Evolutionary conservation across 208 protist genomes (phyloP), one percentile per base, ranked within the genome.

Genomic region (Trypanosoma boissoni): DNA sequence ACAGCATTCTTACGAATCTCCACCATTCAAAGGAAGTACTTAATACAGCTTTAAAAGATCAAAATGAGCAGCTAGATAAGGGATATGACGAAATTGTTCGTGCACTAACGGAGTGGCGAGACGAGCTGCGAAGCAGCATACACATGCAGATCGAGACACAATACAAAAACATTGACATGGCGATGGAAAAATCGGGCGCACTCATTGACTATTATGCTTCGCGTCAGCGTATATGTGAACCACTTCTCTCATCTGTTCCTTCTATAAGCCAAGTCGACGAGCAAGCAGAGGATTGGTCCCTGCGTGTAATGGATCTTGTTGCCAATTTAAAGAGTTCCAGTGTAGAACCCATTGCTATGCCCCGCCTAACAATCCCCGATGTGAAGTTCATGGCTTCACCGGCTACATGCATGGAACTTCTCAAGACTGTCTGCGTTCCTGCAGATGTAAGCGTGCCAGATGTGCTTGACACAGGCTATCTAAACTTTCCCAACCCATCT

Each of bases 241-340:
- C 69, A 21, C 55, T 76, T 44, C 20, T 76, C 26, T 21, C 45
- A 2, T 50, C 41, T 20, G 59, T 76, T 44, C 63, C 69, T 21
- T 58, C 63, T 34, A 37, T 63, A 16, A 56, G 64, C 45, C 48
- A 58, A 20, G 61, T 56, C 8, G 51, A 71, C 34, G 31, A 27
- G 20, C 42, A 46, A 18, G 54, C 50, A 21, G 69, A 68, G 32
- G 43, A 64, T 26, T 76, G 69, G 69, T 69, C 63, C 9, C 39
- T 67, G 4, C 59, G 56, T 34, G 62, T 76, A 8, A 65, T 72
- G 50, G 50, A 67, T 60, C 58, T 72, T 34, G 66, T 64, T 10
- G 61, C 28, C 42, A n/a, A 60, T 10, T 58, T 72, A n/a, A 62
- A 59, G 42, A 51, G 7, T 5, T 16, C 45, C 23, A 58, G 37